Evolutionary conservation across 2,329 filamentous ascomycete species (phyloP).

Genomic region (Colletotrichum truncatum): DNA sequence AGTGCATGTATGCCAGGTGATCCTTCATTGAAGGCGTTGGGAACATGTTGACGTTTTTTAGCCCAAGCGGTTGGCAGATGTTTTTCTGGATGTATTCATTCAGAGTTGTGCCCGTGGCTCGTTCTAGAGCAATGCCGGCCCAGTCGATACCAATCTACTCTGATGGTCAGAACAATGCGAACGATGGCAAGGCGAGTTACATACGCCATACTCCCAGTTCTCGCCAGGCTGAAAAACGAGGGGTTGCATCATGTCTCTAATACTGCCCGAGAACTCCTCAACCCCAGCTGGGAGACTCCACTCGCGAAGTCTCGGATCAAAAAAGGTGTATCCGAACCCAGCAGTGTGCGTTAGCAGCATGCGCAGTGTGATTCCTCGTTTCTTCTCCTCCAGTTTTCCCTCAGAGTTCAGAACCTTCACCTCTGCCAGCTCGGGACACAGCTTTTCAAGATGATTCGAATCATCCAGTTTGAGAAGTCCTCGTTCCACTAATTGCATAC

Average conservation of each 20-base stretch:
- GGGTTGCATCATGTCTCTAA: constrained; percentile 60
- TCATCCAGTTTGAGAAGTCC: constrained; percentile 59
- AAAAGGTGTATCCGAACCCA: constrained; percentile 67
- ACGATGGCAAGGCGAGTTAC: constrained; percentile 27
- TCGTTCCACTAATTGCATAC: constrained; percentile 67
- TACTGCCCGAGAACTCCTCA: constrained; percentile 66
- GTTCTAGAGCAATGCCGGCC: constrained; percentile 60
- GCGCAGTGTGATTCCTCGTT: constrained; percentile 61
- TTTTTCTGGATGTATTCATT: constrained; percentile 59
- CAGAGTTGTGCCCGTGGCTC: constrained; percentile 51
- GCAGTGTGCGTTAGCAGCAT: constrained; percentile 66
- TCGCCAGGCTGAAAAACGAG: constrained; percentile 72
- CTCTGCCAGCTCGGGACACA: constrained; percentile 59
- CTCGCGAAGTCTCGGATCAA: constrained; percentile 57
- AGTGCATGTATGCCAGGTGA: constrained; percentile 66
- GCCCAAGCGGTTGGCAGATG: constrained; percentile 56
- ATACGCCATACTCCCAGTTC: constrained; percentile 68
- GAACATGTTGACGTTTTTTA: constrained; percentile 64
- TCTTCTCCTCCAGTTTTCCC: constrained; percentile 52
- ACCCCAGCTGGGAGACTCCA: constrained; percentile 58
- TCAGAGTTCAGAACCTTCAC: constrained; percentile 54
- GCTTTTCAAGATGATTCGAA: constrained; percentile 50
- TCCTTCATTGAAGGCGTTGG: constrained; percentile 62
- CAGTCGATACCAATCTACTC: constrained; percentile 57
- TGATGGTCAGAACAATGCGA: background rate